Percentiles rank a stretch among this genome's conserved stretches.
Evolutionary conservation across 2,329 filamentous ascomycete species (phyloP).

Genomic region (Metarhizium robertsii): DNA sequence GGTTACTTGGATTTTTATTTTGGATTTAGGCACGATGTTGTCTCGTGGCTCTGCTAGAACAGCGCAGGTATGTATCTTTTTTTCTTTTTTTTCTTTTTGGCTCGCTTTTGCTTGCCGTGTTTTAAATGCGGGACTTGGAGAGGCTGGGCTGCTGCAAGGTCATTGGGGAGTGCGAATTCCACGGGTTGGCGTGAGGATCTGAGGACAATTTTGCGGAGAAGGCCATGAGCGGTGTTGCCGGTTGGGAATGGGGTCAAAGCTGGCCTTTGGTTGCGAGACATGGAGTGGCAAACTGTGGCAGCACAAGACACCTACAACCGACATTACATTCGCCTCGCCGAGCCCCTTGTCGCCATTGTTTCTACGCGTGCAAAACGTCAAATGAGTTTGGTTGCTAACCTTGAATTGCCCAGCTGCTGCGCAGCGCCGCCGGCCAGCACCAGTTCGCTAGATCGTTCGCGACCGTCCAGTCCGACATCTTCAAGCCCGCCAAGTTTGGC

Average conservation of each 20-base stretch:
- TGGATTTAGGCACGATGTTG: constrained; percentile 37
- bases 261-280: background rate
- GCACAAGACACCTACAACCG: background rate
- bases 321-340: background rate
- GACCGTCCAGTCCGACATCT: constrained; percentile 87
- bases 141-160: background rate
- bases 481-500: constrained; percentile 98
- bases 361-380: background rate
- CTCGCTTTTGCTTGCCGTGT: background rate
- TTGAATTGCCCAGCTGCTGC: constrained; percentile 35
- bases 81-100: background rate
- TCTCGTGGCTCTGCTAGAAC: constrained; percentile 47
- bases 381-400: background rate
- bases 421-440: constrained; percentile 36
- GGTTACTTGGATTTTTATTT: background rate
- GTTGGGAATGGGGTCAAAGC: background rate
- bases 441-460: constrained; percentile 53
- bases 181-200: no score
- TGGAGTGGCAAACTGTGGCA: background rate
- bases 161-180: background rate
- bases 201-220: background rate
- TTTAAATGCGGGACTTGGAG: background rate
- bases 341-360: background rate
- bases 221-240: background rate
- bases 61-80: constrained; percentile 42